A percentile compares a stretch with the other conserved stretches of the same genome.
Conservation (phyloP, 1,284 basidiomycete genomes). For the Ceratobasidium sp. region DNA sequence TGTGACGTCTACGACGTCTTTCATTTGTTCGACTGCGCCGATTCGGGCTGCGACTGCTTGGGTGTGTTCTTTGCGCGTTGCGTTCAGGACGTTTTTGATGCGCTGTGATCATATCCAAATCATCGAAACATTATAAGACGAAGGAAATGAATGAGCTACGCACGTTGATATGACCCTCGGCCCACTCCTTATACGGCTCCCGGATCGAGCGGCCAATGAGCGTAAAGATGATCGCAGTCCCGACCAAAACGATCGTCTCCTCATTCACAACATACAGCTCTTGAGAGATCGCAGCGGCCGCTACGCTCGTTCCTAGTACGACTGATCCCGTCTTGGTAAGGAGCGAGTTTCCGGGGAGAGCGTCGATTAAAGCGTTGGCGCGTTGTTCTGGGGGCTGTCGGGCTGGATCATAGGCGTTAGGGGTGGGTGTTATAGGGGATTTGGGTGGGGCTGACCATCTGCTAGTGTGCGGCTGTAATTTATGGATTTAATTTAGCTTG, state of each 20-base stretch:
- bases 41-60: conserved; percentile 94
- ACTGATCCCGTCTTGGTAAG: conserved; percentile 95
- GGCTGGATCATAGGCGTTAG: conserved; percentile 33
- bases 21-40: conserved; percentile 89
- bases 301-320: conserved; percentile 88
- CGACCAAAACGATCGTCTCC: conserved; percentile 86
- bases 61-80: conserved; percentile 89
- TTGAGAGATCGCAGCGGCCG: conserved; percentile 94
- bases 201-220: conserved; percentile 83
- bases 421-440: conserved; percentile 45
- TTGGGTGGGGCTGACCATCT: conserved; percentile 50
- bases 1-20: conserved; percentile 92
- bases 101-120: conserved; percentile 54
- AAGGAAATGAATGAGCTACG: conserved; percentile 42
- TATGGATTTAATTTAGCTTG: conserved; percentile 9
- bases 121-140: background rate
- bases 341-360: conserved; percentile 90
- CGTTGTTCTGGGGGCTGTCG: conserved; percentile 80
- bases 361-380: conserved; percentile 91
- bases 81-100: conserved; percentile 84
- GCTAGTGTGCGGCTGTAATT: conserved; percentile 50
- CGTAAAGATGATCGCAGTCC: conserved; percentile 87
- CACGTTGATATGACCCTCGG: conserved; percentile 80
- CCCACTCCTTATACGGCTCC: conserved; percentile 94
- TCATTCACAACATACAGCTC: conserved; percentile 99